phyloP scores from a whole-genome alignment of 202 grass and related monocot species.

The Brachypodium distachyon region DNA sequence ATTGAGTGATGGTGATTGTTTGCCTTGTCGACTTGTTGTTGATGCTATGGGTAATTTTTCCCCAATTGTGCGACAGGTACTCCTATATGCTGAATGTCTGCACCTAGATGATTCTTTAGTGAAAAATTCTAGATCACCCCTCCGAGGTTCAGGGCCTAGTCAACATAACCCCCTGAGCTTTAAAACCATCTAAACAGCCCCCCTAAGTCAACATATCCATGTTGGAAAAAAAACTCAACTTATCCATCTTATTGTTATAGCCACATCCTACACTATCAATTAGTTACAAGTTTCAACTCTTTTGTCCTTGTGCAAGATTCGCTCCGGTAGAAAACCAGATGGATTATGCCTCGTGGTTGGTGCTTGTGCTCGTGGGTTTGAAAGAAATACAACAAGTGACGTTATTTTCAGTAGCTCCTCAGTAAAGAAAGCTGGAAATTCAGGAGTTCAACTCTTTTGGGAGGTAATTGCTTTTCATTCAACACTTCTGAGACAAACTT shows the following conservation, averaged over 20 bases:
- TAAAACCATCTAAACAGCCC: neutral
- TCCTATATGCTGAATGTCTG: neutral
- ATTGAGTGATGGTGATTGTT: slow-evolving; percentile 48
- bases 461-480: slow-evolving; percentile 46
- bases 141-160: neutral
- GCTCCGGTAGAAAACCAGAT: slow-evolving; percentile 79
- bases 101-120: neutral
- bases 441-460: slow-evolving; percentile 83
- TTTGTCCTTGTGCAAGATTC: slow-evolving; percentile 47
- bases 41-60: slow-evolving; percentile 99
- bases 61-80: slow-evolving; percentile 83
- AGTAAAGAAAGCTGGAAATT: slow-evolving; percentile 47
- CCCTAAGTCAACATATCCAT: too few relatives aligned
- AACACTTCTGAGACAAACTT: neutral
- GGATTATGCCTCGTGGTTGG: slow-evolving; percentile 95
- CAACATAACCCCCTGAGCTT: neutral
- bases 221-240: too few relatives aligned
- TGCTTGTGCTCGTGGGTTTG: slow-evolving; percentile 77
- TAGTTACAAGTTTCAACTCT: slow-evolving; percentile 22
- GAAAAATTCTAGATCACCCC: neutral
- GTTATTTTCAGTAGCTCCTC: slow-evolving; percentile 84
- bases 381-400: slow-evolving; percentile 62
- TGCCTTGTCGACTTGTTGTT: slow-evolving; percentile 57
- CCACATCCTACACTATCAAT: neutral
- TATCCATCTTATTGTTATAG: neutral